Percentiles rank a stretch among this genome's conserved stretches.
Evolutionary conservation across 768 basidiomycete genomes (phyloP).

Genomic region (Auriscalpium vulgare): DNA sequence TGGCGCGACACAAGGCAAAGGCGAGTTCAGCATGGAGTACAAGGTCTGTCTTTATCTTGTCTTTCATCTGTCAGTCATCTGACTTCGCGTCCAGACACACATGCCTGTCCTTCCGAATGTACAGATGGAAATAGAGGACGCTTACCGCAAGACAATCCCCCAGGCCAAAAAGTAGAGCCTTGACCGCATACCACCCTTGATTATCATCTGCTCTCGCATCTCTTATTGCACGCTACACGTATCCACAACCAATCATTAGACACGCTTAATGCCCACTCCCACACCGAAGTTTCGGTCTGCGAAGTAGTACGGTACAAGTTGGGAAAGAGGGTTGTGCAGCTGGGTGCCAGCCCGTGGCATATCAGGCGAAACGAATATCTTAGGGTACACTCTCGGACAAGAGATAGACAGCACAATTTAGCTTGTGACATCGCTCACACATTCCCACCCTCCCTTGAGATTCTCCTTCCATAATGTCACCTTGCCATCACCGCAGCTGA

Average conservation of each 20-base stretch:
- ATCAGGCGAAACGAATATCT: too few relatives aligned
- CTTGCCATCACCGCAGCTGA: conserved; percentile 96
- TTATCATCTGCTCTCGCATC: not conserved
- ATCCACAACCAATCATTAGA: not conserved
- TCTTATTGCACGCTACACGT: not conserved
- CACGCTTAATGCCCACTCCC: not conserved
- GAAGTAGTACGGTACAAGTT: too few relatives aligned
- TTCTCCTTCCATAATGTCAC: conserved; percentile 99
- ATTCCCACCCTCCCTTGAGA: conserved; percentile 91
- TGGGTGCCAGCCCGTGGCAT: too few relatives aligned
- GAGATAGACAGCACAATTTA: conserved; percentile 25
- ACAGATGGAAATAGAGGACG: conserved; percentile 85
- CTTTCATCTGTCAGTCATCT: conserved; percentile 4
- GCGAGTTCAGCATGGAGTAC: conserved; percentile 76
- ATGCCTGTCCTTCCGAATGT: conserved; percentile 76
- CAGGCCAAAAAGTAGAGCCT: conserved; percentile 57
- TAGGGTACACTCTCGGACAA: too few relatives aligned
- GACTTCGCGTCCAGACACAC: conserved; percentile 46
- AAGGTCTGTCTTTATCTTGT: conserved; percentile 41
- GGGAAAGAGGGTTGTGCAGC: too few relatives aligned
- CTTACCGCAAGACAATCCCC: conserved; percentile 71
- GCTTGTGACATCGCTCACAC: conserved; percentile 90
- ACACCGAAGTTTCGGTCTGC: too few relatives aligned
- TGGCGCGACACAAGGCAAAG: conserved; percentile 95
- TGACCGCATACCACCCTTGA: not conserved